phyloP scores from a whole-genome alignment of 2,329 filamentous ascomycete genomes.

The Lecanosticta acicola region DNA sequence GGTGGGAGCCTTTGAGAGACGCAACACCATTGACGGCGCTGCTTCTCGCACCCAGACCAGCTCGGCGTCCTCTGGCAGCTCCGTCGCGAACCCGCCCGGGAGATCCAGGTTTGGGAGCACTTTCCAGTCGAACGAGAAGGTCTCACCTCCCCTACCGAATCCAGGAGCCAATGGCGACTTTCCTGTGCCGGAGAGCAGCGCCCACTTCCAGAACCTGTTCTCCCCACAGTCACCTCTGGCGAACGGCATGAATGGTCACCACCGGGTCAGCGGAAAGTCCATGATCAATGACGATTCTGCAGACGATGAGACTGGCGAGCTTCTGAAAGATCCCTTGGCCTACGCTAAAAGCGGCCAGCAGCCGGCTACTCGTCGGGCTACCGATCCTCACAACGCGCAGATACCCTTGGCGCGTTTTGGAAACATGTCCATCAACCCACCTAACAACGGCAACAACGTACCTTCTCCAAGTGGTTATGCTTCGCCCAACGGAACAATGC shows the following conservation, averaged over 20 bases:
- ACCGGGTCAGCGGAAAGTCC: constrained; percentile 60
- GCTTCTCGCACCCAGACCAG: constrained; percentile 40
- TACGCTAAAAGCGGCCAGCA: constrained; percentile 64
- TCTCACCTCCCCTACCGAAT: constrained; percentile 52
- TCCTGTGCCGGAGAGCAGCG: constrained; percentile 51
- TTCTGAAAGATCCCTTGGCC: constrained; percentile 66
- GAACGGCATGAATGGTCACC: constrained; percentile 59
- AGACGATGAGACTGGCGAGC: constrained; percentile 65
- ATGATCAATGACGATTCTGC: constrained; percentile 65
- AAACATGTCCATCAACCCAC: constrained; percentile 67
- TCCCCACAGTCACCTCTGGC: constrained; percentile 69
- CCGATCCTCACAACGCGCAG: constrained; percentile 60
- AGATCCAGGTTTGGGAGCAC: constrained; percentile 55
- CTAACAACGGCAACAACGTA: constrained; percentile 33
- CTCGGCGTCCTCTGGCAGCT: constrained; percentile 44
- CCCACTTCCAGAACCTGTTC: constrained; percentile 59
- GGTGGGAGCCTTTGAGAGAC: constrained; percentile 26
- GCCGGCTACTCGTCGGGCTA: constrained; percentile 53
- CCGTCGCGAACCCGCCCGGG: constrained; percentile 28
- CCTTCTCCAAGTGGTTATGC: constrained; percentile 51
- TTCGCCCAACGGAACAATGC: constrained; percentile 43
- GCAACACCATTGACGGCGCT: constrained; percentile 51
- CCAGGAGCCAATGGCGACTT: constrained; percentile 55
- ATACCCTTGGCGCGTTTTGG: constrained; percentile 64
- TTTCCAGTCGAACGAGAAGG: constrained; percentile 57